Evolutionary conservation across 2,329 filamentous ascomycete genomes (phyloP), one percentile per base, ranked within the genome.

Genomic region (Epichloe coenophiala): DNA sequence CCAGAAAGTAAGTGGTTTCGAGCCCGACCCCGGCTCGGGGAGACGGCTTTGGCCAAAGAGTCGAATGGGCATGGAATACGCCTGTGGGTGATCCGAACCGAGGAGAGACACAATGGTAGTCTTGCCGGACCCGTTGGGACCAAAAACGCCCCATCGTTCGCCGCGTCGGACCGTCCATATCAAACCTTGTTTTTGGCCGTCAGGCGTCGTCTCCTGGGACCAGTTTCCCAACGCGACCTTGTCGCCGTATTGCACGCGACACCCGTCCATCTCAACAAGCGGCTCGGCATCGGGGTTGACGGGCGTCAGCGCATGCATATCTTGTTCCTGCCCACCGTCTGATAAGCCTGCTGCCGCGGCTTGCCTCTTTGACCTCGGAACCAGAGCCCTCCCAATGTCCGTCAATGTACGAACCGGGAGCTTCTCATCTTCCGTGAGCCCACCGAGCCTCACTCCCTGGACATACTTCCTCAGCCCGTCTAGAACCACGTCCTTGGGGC

Each of bases 81-180:
- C 83, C 65, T 97, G 91, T 0, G 93, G 93, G 60, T 98, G 93
- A 61, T 98, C 93, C 1, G 91, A 97, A 53, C 88, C 94, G 53
- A 98, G 86, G 5, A 98, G 75, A 5, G 89, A 93, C 31, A 97
- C 78, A 39, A 98, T 76, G 0, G 93, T 98, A 0, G 93, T 98
- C 71, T 98, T 98, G 17, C 93, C 93, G 1, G 88, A 95, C 12
- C 86, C 93, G 59, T 98, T 97, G 35, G 90, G 85, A 0, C 93
- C 93, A 61, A 98, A 93, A 17, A 97, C 78, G 3, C 87, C 91
- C 86, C 89, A 95, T 55, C 90, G 81, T 63, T 96, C 82, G 23
- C 91, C 90, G 48, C 84, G 79, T 39, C 81, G 79, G 23, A 97
- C 83, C 0, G 77, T 86, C 88, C 93, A 96, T 61, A 84, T 76